Evolutionary conservation across 495 filamentous ascomycete species (phyloP), one percentile per base, ranked within the genome.

Genomic region (Polyplosphaeria fusca): DNA sequence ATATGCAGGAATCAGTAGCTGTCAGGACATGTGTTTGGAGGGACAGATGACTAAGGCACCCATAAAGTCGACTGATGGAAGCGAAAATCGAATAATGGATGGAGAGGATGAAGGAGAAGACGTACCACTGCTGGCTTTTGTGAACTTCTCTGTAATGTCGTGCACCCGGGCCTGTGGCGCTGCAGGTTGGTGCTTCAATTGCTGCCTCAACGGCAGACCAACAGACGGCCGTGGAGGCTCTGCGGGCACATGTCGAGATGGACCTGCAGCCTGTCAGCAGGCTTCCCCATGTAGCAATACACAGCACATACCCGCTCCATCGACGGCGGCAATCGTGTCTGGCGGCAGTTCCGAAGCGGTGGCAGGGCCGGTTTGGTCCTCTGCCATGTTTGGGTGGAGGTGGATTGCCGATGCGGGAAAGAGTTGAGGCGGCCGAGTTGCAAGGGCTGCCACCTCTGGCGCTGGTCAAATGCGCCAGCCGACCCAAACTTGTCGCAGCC

Each of bases 61-160:
- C 30, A 35, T 35, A 35, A n/a, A 7, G 9, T 9, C 7, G 9
- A 35, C 30, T n/a, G n/a, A 35, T 7, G n/a, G 30, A 35, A 7
- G 30, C 30, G 30, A 7, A 35, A 35, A n/a, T n/a, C 30, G 30
- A 42, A 19, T 5, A 42, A 42, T 5, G 5, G 20, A 42, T 11
- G 30, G 5, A 47, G 44, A 50, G 40, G 16, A n/a, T 19, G 28
- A 30, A 27, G 39, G 22, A 18, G 23, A 20, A 13, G 12, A 42
- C 80, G 53, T 74, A 92, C 89, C 81, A 50, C 77, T 77, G 44
- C 87, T 81, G 47, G 91, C 88, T 52, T 77, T 67, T 0, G 75
- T 76, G 68, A 96, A 95, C 60, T 84, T 79, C 47, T 79, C 74
- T 5, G 91, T 95, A 66, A 95, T 89, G 74, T 95, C 87, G 56